Evolutionary conservation across 1,139 yeast genomes (phyloP).

Genomic region (Scheffersomyces lignicola): DNA sequence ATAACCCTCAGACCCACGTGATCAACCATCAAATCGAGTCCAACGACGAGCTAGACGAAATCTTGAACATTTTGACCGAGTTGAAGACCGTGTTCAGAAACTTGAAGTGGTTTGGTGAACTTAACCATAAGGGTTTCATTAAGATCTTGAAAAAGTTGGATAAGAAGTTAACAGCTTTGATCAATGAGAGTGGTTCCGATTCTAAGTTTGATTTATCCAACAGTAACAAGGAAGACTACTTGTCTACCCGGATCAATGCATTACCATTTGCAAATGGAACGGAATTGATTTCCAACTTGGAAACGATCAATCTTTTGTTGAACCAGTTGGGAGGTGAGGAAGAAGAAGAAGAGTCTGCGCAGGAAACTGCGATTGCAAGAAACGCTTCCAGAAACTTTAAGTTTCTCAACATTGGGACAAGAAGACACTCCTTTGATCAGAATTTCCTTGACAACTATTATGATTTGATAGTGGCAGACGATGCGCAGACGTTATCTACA

Average conservation of each 20-base stretch:
- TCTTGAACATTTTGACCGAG: slow-evolving; percentile 73
- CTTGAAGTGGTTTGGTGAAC: slow-evolving; percentile 90
- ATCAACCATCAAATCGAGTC: slow-evolving; percentile 36
- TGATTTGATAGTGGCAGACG: slow-evolving; percentile 45
- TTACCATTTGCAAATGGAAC: slow-evolving; percentile 75
- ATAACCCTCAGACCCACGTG: slow-evolving; percentile 18
- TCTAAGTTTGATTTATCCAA: slow-evolving; percentile 42
- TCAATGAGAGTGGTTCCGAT: slow-evolving; percentile 10
- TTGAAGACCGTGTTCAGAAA: slow-evolving; percentile 77
- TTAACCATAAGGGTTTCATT: slow-evolving; percentile 85
- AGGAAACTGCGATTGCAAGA: slow-evolving; percentile 3
- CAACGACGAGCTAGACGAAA: slow-evolving; percentile 74
- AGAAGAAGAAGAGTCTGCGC: slow-evolving; percentile 11
- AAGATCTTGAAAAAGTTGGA: slow-evolving; percentile 91
- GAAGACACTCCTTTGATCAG: slow-evolving; percentile 29
- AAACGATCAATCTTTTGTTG: slow-evolving; percentile 56
- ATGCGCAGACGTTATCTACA: slow-evolving; percentile 21
- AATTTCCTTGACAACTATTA: slow-evolving; percentile 25
- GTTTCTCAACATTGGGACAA: slow-evolving; percentile 12
- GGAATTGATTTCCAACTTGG: slow-evolving; percentile 56
- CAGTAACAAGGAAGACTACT: slow-evolving; percentile 63
- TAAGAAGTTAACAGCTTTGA: slow-evolving; percentile 57
- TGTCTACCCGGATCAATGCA: slow-evolving; percentile 69
- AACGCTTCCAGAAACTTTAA: slow-evolving; percentile 9
- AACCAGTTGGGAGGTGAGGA: slow-evolving; percentile 27